These are phyloP conservation scores for Rauvolfia tetraphylla DNA, from an alignment of 257 asterid species.

Conservation along the genomic window DNA sequence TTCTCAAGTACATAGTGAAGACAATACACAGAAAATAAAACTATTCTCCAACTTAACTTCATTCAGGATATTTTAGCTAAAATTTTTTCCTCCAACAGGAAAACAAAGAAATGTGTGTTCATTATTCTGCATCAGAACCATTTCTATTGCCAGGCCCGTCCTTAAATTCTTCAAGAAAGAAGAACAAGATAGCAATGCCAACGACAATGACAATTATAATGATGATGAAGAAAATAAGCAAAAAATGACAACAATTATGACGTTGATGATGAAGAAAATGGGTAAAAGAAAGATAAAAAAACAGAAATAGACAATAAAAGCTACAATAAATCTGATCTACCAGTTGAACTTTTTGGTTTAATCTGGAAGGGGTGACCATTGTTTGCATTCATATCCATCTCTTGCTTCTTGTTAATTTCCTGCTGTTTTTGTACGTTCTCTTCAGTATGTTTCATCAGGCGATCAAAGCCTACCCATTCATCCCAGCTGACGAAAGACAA, in stretches of 20 bases:
- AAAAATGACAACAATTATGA: background rate
- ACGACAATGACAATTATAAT: background rate
- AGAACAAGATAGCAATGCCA: background rate
- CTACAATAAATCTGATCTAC: conserved; percentile 28
- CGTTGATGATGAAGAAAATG: background rate
- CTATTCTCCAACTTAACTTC: background rate
- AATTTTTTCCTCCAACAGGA: background rate
- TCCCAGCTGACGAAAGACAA: conserved; percentile 61
- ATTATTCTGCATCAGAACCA: background rate
- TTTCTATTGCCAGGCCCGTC: background rate
- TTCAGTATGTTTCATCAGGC: conserved; percentile 53
- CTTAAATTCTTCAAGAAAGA: background rate
- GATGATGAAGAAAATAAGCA: background rate
- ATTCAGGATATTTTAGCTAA: background rate
- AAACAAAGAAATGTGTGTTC: background rate
- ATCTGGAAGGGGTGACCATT: conserved; percentile 37
- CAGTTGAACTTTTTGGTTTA: conserved; percentile 40
- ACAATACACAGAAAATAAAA: background rate
- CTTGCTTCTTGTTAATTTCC: conserved; percentile 43
- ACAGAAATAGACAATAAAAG: background rate
- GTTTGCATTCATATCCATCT: conserved; percentile 35
- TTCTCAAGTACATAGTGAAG: background rate
- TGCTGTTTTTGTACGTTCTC: conserved; percentile 51
- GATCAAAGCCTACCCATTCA: conserved; percentile 64
- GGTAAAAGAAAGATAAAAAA: background rate